Conservation (phyloP, 768 basidiomycete genomes). For the Suillus lakei region DNA sequence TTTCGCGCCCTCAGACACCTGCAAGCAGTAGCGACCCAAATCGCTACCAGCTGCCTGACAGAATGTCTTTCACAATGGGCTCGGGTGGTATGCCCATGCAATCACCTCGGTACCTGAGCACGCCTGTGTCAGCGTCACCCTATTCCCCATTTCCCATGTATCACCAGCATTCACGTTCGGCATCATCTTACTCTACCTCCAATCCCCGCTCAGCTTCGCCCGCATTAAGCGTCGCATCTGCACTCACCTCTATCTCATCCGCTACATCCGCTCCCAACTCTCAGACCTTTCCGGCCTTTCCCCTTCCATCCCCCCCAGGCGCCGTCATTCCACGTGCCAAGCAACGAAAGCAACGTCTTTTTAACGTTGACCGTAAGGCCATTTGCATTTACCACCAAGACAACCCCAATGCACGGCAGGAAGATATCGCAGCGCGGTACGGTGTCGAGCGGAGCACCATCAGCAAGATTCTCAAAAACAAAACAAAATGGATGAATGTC, state of each 20-base stretch:
- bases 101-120: conserved; percentile 50
- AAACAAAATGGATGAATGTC: conserved; percentile 79
- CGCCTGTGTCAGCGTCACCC: conserved; percentile 50
- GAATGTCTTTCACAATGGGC: conserved; percentile 21
- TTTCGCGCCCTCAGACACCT: conserved; percentile 47
- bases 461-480: conserved; percentile 88
- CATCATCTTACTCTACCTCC: conserved; percentile 46
- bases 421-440: conserved; percentile 79
- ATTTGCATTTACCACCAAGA: conserved; percentile 73
- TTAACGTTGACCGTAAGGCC: conserved; percentile 71
- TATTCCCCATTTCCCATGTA: conserved; percentile 50
- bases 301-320: conserved; percentile 34
- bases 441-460: conserved; percentile 92
- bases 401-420: conserved; percentile 75
- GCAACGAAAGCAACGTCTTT: conserved; percentile 74
- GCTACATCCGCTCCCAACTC: conserved; percentile 36
- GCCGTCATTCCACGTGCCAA: conserved; percentile 45
- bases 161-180: conserved; percentile 51
- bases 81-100: conserved; percentile 35
- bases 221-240: conserved; percentile 59
- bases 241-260: conserved; percentile 57
- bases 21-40: conserved; percentile 36
- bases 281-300: conserved; percentile 33
- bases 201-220: conserved; percentile 65
- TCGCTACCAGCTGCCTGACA: conserved; percentile 38